Evolutionary conservation across 352 stramenopile species (phyloP).

Genomic region (Pythium sp.): DNA sequence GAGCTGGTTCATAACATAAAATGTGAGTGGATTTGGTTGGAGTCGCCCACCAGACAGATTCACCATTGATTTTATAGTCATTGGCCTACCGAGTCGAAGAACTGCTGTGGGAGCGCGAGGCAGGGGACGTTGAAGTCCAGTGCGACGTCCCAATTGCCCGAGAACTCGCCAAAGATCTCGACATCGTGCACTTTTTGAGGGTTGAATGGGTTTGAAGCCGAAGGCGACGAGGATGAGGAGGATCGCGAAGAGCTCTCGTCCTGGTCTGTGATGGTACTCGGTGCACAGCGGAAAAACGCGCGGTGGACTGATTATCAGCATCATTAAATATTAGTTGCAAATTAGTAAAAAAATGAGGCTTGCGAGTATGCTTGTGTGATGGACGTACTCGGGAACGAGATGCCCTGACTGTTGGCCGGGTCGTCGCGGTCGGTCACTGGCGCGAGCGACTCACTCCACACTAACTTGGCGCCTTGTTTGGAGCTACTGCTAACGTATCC

Average conservation of each 20-base stretch:
- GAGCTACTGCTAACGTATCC: constrained; percentile 7
- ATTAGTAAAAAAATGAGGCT: too few species aligned
- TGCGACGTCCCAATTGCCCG: constrained; percentile 53
- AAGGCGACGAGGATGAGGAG: not conserved
- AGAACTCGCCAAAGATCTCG: constrained; percentile 49
- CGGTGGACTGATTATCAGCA: constrained; percentile 35
- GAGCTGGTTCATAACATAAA: constrained; percentile 27
- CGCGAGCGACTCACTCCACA: constrained; percentile 56
- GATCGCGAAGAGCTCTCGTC: not conserved
- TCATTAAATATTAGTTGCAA: too few species aligned
- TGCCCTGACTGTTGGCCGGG: constrained; percentile 31
- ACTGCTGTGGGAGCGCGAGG: constrained; percentile 54
- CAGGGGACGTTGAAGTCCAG: constrained; percentile 63
- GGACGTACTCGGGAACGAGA: constrained; percentile 51
- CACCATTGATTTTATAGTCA: not conserved
- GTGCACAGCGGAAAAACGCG: constrained; percentile 27
- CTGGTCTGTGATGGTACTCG: constrained; percentile 9
- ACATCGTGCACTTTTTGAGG: constrained; percentile 14
- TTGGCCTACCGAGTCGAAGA: constrained; percentile 49
- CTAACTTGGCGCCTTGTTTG: not conserved
- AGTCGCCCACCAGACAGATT: not conserved
- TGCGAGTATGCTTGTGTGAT: not conserved
- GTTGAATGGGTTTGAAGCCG: not conserved
- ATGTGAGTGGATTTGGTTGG: too few species aligned
- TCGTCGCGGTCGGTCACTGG: constrained; percentile 32